These are phyloP conservation scores for Termitomyces titanicus DNA, from an alignment of 768 basidiomycete species.

Conservation along the genomic window DNA sequence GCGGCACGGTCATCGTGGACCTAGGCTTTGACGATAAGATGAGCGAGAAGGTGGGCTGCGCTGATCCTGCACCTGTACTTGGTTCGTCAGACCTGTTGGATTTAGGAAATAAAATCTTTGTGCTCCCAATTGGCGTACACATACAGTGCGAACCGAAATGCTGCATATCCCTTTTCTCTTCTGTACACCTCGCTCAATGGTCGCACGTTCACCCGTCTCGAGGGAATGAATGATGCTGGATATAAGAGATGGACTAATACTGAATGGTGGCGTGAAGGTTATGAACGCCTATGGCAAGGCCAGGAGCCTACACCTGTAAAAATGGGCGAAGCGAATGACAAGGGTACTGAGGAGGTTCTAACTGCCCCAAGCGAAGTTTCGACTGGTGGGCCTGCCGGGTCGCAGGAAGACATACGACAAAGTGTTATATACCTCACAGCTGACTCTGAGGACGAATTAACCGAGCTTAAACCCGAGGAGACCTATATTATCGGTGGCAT, in stretches of 20 bases:
- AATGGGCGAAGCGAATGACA: not conserved
- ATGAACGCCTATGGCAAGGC: constrained; percentile 61
- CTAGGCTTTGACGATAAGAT: constrained; percentile 91
- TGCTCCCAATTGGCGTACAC: constrained; percentile 88
- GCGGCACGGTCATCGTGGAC: constrained; percentile 77
- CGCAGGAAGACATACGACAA: constrained; percentile 30
- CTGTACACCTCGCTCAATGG: constrained; percentile 82
- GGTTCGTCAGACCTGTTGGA: constrained; percentile 13
- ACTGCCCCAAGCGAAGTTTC: not conserved
- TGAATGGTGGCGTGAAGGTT: constrained; percentile 80
- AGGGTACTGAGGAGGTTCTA: not conserved
- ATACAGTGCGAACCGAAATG: constrained; percentile 81
- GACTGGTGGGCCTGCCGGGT: not conserved
- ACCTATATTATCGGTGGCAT: constrained; percentile 96
- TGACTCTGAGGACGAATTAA: constrained; percentile 83
- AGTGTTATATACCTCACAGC: constrained; percentile 90
- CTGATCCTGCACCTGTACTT: constrained; percentile 5
- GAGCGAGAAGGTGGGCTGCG: constrained; percentile 77
- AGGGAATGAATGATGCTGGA: constrained; percentile 58
- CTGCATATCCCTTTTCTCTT: constrained; percentile 67
- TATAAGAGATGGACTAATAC: constrained; percentile 80
- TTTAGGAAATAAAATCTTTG: constrained; percentile 87
- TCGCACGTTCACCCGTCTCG: constrained; percentile 59
- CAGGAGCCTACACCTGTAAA: not conserved
- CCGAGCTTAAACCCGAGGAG: constrained; percentile 78